Evolutionary conservation across 306 rosid genomes (phyloP).

Genomic region (Ziziphus jujuba): DNA sequence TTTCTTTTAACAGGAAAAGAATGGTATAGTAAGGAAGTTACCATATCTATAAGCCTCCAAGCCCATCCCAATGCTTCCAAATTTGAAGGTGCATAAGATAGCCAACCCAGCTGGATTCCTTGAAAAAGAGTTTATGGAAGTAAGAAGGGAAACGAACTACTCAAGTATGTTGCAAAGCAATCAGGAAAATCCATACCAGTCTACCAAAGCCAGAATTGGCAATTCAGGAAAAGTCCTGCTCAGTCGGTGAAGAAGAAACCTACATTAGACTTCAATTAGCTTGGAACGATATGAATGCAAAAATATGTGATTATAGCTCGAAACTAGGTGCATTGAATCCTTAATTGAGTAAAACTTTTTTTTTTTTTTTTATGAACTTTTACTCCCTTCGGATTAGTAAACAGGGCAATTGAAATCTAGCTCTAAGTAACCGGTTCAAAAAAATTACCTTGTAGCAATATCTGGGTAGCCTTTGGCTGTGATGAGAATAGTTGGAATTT

Average conservation of each 20-base stretch:
- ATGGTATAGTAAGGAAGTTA: constrained; percentile 24
- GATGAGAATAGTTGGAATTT: constrained; percentile 86
- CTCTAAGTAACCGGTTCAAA: constrained; percentile 16
- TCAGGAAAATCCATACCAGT: constrained; percentile 51
- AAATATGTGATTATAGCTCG: not conserved
- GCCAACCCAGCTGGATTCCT: constrained; percentile 98
- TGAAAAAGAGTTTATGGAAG: not conserved
- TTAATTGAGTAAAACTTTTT: not conserved
- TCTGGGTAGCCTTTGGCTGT: constrained; percentile 96
- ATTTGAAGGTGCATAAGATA: constrained; percentile 84
- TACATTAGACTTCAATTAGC: constrained; percentile 29
- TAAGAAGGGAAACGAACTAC: not conserved
- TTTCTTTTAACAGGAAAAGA: constrained; percentile 16
- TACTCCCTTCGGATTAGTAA: not conserved
- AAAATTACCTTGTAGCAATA: constrained; percentile 73
- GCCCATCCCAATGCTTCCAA: constrained; percentile 90
- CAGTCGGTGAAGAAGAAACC: constrained; percentile 78
- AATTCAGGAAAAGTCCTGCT: constrained; percentile 69
- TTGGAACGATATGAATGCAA: constrained; percentile 3
- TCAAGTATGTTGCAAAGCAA: not conserved
- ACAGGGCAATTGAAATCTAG: not conserved
- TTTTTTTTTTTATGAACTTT: not conserved
- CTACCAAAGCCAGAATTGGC: constrained; percentile 83
- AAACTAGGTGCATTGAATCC: not conserved
- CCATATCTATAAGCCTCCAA: constrained; percentile 90